phyloP scores from a whole-genome alignment of 1,284 basidiomycete species.

The Acaromyces ingoldii region DNA sequence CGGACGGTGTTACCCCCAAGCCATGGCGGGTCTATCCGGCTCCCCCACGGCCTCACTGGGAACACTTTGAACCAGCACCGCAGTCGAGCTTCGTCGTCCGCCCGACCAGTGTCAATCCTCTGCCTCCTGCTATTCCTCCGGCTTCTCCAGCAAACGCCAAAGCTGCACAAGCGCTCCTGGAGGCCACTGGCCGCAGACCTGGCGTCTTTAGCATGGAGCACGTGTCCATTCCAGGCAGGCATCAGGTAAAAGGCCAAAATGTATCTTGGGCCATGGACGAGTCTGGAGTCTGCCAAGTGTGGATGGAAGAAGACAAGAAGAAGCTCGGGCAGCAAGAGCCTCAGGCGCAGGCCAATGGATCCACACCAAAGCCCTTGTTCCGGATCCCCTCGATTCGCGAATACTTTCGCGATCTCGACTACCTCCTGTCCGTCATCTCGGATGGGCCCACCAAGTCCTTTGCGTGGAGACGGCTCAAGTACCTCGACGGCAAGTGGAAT shows the following conservation, averaged over 20 bases:
- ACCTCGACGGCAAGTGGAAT: constrained; percentile 89
- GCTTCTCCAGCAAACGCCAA: constrained; percentile 46
- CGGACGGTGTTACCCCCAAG: constrained; percentile 24
- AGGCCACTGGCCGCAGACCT: constrained; percentile 45
- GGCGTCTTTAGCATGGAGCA: constrained; percentile 38
- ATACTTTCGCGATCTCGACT: constrained; percentile 96
- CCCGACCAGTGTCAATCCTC: constrained; percentile 32
- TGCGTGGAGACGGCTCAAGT: constrained; percentile 86
- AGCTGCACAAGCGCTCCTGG: constrained; percentile 45
- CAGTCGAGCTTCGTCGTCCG: constrained; percentile 44
- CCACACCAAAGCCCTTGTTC: constrained; percentile 59
- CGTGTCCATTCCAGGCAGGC: constrained; percentile 29
- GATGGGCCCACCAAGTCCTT: constrained; percentile 95
- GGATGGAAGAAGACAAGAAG: constrained; percentile 19
- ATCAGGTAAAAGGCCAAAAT: constrained; percentile 18
- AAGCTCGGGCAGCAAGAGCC: not conserved
- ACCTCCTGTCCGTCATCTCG: constrained; percentile 61
- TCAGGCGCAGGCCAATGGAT: constrained; percentile 12
- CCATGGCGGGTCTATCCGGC: constrained; percentile 50
- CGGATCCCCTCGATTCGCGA: constrained; percentile 81
- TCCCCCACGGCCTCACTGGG: constrained; percentile 50
- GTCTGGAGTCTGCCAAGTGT: constrained; percentile 47
- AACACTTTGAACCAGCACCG: constrained; percentile 47
- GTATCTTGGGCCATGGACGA: constrained; percentile 39
- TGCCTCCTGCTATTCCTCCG: constrained; percentile 43